phyloP scores from a whole-genome alignment of 2,329 filamentous ascomycete genomes.

The Colletotrichum limetticola region DNA sequence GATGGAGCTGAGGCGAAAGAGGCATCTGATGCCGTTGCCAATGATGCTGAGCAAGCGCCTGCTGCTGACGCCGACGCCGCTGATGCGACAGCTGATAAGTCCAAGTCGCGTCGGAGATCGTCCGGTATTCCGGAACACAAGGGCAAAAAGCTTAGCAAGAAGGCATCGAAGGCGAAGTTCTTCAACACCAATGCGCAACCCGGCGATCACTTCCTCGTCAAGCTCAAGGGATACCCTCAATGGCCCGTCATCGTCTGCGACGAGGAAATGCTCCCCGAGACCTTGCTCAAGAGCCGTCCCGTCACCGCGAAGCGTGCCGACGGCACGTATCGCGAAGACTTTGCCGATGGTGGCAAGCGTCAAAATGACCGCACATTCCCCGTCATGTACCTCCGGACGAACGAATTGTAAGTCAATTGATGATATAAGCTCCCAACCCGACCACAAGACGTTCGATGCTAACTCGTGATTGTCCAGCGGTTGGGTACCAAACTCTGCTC shows the following conservation, averaged over 20 bases:
- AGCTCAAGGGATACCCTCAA: conserved; percentile 92
- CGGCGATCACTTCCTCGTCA: conserved; percentile 91
- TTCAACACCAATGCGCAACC: conserved; percentile 84
- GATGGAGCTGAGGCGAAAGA: conserved; percentile 57
- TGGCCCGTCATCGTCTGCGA: conserved; percentile 97
- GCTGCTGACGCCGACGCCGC: conserved; percentile 42
- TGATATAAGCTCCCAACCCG: not conserved
- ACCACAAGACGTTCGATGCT: conserved; percentile 6
- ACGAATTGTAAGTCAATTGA: conserved; percentile 86
- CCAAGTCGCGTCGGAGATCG: conserved; percentile 78
- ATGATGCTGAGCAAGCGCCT: conserved; percentile 37
- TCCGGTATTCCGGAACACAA: conserved; percentile 73
- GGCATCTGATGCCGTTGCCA: conserved; percentile 41
- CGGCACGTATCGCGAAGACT: conserved; percentile 88
- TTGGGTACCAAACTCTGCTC: conserved; percentile 88
- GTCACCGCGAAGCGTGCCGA: conserved; percentile 85
- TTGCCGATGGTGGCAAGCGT: conserved; percentile 87
- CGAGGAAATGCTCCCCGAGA: conserved; percentile 89
- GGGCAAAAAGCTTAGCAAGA: conserved; percentile 85
- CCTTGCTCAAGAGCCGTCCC: conserved; percentile 80
- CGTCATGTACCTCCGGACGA: conserved; percentile 94
- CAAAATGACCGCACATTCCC: conserved; percentile 87
- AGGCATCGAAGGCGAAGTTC: conserved; percentile 80
- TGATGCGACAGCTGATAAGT: conserved; percentile 49
- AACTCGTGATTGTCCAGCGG: conserved; percentile 65